Base-by-base conservation (phyloP, 1,139 yeast species). In the Blastobotrys indianensis region DNA sequence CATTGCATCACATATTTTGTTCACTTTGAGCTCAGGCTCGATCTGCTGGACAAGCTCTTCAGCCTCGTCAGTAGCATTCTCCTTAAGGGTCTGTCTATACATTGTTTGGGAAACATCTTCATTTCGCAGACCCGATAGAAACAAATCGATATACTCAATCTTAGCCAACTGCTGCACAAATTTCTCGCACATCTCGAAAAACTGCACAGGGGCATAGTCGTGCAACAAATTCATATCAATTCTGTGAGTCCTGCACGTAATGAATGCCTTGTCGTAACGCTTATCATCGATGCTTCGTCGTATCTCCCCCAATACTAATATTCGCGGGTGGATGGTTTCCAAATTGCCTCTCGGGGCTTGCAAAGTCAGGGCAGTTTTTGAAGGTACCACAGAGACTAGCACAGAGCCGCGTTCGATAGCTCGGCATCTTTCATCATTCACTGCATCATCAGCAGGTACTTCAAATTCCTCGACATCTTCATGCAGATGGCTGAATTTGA, bases 301-400 rank as follows among this genome's bases (percentile, higher is more conserved):
- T 13, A 94, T 94, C 15, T 84, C 94, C 10, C 87, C 75, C 42
- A 94, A 70, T 11, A 92, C 95, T 85, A 92, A 80, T 40, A 92
- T 85, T 64, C 98, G 75, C 9, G 99, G 98, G 59, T 80, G 83
- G 30, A 94, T 84, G 0, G 97, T 88, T 64, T 94, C 99, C 54
- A 92, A 70, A 58, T 94, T 94, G 51, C 99, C 99, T 63, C 99
- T 77, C 49, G 95, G 95, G 2, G 97, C 97, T 65, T 94, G 96
- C 46, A 94, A 71, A 2, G 86, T 80, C 13, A 94, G 88, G 0
- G 94, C 78, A 48, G 88, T 81, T 49, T 79, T 84, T 0, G 94
- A 79, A 1, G 97, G 97, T 61, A 88, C 81, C 1, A 79, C 80
- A 38, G 92, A 73, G 1, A 92, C 86, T 44, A 94, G 67, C 30